Evolutionary conservation across 2,329 filamentous ascomycete species (phyloP).

Genomic region (Pseudogymnoascus sp.): DNA sequence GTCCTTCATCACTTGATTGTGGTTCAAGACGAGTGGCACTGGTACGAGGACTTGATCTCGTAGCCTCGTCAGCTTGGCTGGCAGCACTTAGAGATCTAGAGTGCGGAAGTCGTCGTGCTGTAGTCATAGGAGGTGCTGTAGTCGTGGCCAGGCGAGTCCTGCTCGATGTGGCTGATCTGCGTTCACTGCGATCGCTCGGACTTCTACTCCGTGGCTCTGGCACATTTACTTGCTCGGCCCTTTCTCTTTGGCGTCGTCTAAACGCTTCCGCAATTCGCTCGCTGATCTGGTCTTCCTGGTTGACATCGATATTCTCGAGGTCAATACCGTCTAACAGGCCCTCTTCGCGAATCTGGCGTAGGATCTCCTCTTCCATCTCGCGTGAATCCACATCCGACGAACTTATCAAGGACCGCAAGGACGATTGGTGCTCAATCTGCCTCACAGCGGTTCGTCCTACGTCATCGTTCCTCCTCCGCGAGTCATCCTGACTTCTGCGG

Average conservation of each 20-base stretch:
- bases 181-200: slow-evolving; percentile 26
- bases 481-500: slow-evolving; percentile 22
- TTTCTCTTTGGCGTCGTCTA: slow-evolving; percentile 61
- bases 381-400: slow-evolving; percentile 66
- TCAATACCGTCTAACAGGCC: slow-evolving; percentile 83
- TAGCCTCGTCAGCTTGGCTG: slow-evolving; percentile 39
- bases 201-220: slow-evolving; percentile 38
- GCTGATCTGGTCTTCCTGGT: slow-evolving; percentile 81
- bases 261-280: slow-evolving; percentile 87
- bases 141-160: not conserved
- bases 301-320: slow-evolving; percentile 74
- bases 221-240: slow-evolving; percentile 34
- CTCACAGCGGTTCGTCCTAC: slow-evolving; percentile 30
- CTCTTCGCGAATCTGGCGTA: slow-evolving; percentile 81
- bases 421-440: slow-evolving; percentile 81
- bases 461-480: slow-evolving; percentile 22
- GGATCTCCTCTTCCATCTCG: slow-evolving; percentile 79
- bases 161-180: not conserved
- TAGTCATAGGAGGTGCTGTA: slow-evolving; percentile 16
- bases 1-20: slow-evolving; percentile 38
- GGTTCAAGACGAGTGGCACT: slow-evolving; percentile 42
- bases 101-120: slow-evolving; percentile 30
- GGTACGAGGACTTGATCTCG: slow-evolving; percentile 39
- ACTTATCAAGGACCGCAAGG: slow-evolving; percentile 75
- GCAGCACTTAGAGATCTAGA: slow-evolving; percentile 40